Evolutionary conservation across 1,284 basidiomycete species (phyloP), one percentile per base, ranked within the genome.

Genomic region (Rhodotorula sp.): DNA sequence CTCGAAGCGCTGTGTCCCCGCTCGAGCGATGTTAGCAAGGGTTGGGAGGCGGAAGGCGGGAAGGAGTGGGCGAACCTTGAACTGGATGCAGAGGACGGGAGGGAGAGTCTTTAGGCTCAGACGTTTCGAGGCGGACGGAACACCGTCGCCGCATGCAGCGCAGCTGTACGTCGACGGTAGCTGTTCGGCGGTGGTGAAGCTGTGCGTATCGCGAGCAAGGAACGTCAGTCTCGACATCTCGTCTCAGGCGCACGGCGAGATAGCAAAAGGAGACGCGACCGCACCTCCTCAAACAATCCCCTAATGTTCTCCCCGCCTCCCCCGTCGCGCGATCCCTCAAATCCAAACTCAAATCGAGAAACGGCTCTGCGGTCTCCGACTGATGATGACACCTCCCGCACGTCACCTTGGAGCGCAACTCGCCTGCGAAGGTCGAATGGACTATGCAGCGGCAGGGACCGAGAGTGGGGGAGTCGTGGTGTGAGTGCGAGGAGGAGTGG

Each of bases 301-400:
- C 11, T 19, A 75, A n/a, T 27, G 58, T 66, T 36, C 46, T 32
- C 0, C 53, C 51, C 20, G 57, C 51, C 46, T 44, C 24, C 0
- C 67, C 64, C 19, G 29, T 47, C 49, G 29, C 59, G 8, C 64
- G 55, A 29, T 59, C 61, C 8, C 65, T 44, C 13, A 97, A 82
- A 78, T 96, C 93, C 49, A 98, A 84, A 76, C 91, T 94, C 73
- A 98, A 85, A 77, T 98, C 95, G 32, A 97, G 84, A 83, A 94
- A 91, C 2, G 92, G 92, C 77, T 98, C 94, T 49, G 89, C 82
- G 0, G 92, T 93, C 30, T 85, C 88, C 9, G 88, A 94, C 6
- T 87, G 85, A 67, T 87, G 89, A 4, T 87, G 86, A 70, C 85
- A 86, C 20, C 88, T 83, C 59, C 89, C 90, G 78, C 94, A 98